These are phyloP conservation scores for Seiridium cupressi DNA, from an alignment of 2,329 filamentous ascomycete species.

Conservation along the genomic window DNA sequence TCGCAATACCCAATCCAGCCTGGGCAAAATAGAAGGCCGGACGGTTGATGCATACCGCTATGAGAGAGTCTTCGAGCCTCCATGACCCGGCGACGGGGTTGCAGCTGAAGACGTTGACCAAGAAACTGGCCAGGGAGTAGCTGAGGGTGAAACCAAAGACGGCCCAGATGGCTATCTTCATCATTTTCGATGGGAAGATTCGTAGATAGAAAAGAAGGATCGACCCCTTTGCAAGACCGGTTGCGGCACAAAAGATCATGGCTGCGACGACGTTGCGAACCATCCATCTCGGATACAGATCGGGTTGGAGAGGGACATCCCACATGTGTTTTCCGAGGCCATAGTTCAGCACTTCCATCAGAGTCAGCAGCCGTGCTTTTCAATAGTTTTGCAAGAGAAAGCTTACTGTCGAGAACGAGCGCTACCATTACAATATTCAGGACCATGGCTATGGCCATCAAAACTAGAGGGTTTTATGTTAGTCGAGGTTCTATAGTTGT, in stretches of 20 bases:
- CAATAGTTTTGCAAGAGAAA: not conserved
- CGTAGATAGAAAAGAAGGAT: slow-evolving; percentile 24
- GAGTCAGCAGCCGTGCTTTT: not conserved
- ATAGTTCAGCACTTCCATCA: slow-evolving; percentile 16
- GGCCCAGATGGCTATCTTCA: slow-evolving; percentile 18
- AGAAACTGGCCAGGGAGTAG: slow-evolving; percentile 20
- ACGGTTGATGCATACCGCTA: slow-evolving; percentile 21
- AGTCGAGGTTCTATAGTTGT: not conserved
- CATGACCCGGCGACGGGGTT: slow-evolving; percentile 21
- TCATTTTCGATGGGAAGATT: slow-evolving; percentile 20
- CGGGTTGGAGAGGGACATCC: slow-evolving; percentile 14
- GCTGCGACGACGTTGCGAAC: slow-evolving; percentile 16
- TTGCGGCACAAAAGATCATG: slow-evolving; percentile 17
- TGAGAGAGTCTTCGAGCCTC: slow-evolving; percentile 17
- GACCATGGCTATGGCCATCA: slow-evolving; percentile 10
- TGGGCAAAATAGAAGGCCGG: slow-evolving; percentile 25
- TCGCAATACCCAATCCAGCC: slow-evolving; percentile 21
- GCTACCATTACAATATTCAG: slow-evolving; percentile 7
- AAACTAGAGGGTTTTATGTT: not conserved
- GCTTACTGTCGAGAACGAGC: slow-evolving; percentile 11
- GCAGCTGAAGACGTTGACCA: slow-evolving; percentile 25
- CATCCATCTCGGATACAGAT: slow-evolving; percentile 9
- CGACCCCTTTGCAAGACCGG: slow-evolving; percentile 22
- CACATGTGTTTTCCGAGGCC: slow-evolving; percentile 19
- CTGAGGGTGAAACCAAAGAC: slow-evolving; percentile 20